Percentiles rank a stretch among this genome's conserved stretches.
phyloP scores from a whole-genome alignment of 768 basidiomycete genomes.

The Tricholoma furcatifolium region DNA sequence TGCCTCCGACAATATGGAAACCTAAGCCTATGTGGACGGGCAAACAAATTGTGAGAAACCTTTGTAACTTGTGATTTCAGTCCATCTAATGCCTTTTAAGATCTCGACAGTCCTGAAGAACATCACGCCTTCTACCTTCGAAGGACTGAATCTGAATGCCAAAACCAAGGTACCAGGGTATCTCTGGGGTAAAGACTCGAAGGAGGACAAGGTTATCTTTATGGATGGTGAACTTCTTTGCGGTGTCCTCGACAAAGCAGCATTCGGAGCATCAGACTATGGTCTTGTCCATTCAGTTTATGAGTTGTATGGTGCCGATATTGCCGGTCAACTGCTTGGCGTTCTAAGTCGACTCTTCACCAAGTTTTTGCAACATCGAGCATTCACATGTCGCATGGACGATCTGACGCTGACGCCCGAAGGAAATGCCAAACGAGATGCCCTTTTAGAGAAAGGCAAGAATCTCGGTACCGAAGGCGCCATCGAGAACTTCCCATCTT shows the following conservation, averaged over 20 bases:
- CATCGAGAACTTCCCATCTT: constrained; percentile 85
- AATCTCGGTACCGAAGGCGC: constrained; percentile 85
- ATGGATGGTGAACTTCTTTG: constrained; percentile 91
- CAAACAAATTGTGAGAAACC: constrained; percentile 81
- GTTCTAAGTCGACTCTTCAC: constrained; percentile 94
- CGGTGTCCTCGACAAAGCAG: constrained; percentile 95
- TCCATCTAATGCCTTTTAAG: constrained; percentile 37
- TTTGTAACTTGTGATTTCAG: background rate
- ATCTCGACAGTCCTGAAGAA: constrained; percentile 94
- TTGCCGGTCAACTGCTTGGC: constrained; percentile 89
- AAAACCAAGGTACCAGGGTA: constrained; percentile 88
- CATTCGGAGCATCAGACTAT: constrained; percentile 94
- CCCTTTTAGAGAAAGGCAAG: constrained; percentile 64
- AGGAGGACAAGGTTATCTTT: constrained; percentile 86
- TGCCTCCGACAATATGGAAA: constrained; percentile 92
- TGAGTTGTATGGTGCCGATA: constrained; percentile 89
- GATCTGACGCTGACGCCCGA: constrained; percentile 87
- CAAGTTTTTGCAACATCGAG: constrained; percentile 94
- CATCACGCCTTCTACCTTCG: constrained; percentile 75
- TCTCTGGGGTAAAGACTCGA: constrained; percentile 79
- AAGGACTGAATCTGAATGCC: constrained; percentile 82
- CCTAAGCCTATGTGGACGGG: constrained; percentile 94
- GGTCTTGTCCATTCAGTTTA: constrained; percentile 97
- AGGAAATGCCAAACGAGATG: constrained; percentile 68
- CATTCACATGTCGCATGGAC: constrained; percentile 99